Evolutionary conservation across 2,329 filamentous ascomycete species (phyloP), one percentile per base, ranked within the genome.

Genomic region (Monilinia laxa): DNA sequence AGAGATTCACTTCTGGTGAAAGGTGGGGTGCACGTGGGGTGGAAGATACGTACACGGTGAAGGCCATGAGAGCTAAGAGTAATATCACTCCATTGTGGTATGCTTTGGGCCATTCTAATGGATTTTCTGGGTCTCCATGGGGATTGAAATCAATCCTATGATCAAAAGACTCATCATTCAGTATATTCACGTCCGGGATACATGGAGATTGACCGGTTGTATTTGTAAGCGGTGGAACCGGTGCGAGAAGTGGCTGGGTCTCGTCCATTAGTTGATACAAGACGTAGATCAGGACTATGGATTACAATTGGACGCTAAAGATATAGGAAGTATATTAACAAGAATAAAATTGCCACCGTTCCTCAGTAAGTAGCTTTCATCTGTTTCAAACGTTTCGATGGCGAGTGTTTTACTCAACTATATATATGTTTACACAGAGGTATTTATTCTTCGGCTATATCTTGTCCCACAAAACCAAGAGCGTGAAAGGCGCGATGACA

Each of bases 61-160:
- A 87, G 0, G 82, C 81, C 79, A 83, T 84, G 60, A 82, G 78
- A 25, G 82, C 81, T 38, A 87, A 77, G 47, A 87, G 72, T 23
- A 77, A 71, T n/a, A 85, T 82, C 60, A 87, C 79, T 31, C 78
- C 75, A 81, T 83, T 84, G 74, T 85, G 85, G 76, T 83, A 84
- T 1, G 77, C 69, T 3, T 71, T 70, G 0, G 82, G 79, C 85
- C 85, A 87, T 65, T 85, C 79, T 65, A 81, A 74, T 2, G 85
- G 84, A 70, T 86, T 83, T 18, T 83, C 82, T 1, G 76, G 70
- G 66, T 85, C 83, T 68, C 79, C 79, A 56, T 77, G 69, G 20
- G 79, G 78, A 67, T 83, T 76, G 68, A 83, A 83, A 62, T 81
- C 79, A 63, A 83, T 77, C 49, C 79, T 51, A 1, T 65, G 45